A percentile compares a stretch with the other conserved stretches of the same genome.
phyloP scores from a whole-genome alignment of 306 rosid genomes.

The Trifolium repens region DNA sequence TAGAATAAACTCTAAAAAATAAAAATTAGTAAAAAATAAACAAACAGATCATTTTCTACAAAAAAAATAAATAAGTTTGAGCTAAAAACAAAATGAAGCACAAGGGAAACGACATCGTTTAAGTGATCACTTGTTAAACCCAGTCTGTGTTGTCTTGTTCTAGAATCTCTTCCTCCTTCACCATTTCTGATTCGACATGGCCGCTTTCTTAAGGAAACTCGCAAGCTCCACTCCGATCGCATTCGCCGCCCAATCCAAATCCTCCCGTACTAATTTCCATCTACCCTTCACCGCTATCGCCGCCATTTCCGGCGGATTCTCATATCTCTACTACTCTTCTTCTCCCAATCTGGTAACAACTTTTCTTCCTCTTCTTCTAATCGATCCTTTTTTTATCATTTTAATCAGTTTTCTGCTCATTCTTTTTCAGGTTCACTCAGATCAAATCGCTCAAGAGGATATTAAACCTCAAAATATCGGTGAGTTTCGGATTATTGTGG shows the following conservation, averaged over 20 bases:
- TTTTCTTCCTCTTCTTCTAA: no score
- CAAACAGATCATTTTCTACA: not conserved
- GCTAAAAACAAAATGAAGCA: not conserved
- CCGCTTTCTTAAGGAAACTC: slow-evolving; percentile 67
- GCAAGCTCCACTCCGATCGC: slow-evolving; percentile 66
- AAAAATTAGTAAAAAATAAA: no score
- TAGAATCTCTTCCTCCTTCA: not conserved
- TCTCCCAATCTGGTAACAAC: slow-evolving; percentile 60
- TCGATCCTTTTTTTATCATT: not conserved
- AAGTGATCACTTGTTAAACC: slow-evolving; percentile 18
- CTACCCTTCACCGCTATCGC: slow-evolving; percentile 74
- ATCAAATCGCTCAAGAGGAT: slow-evolving; percentile 36
- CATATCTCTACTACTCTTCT: slow-evolving; percentile 65
- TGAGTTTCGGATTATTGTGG: slow-evolving; percentile 33
- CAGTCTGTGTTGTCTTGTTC: not conserved
- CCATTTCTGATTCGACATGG: slow-evolving; percentile 55
- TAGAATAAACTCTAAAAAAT: no score
- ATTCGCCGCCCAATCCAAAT: slow-evolving; percentile 56
- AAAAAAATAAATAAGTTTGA: not conserved
- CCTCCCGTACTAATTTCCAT: slow-evolving; percentile 48
- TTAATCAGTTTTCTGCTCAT: not conserved
- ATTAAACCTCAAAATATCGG: slow-evolving; percentile 37
- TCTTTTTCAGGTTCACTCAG: slow-evolving; percentile 41
- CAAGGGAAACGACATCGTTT: slow-evolving; percentile 14
- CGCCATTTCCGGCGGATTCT: slow-evolving; percentile 84